These are phyloP conservation scores for Aspergillus floridensis DNA, from an alignment of 2,329 filamentous ascomycete genomes.

Conservation along the genomic window DNA sequence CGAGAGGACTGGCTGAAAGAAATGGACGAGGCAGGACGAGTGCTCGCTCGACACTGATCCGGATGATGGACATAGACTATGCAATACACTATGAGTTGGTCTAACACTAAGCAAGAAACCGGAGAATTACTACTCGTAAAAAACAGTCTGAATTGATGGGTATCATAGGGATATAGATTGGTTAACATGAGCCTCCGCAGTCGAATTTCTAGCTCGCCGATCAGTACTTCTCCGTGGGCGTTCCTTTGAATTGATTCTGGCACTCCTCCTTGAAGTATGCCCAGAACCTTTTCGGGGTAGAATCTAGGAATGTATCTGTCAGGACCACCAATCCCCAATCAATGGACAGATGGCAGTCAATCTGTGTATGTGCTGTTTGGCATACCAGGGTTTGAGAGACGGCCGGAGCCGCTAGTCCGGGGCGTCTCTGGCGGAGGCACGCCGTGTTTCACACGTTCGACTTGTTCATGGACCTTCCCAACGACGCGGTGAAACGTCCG, in stretches of 20 bases:
- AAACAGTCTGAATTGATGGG: neutral
- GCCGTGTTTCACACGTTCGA: conserved; percentile 43
- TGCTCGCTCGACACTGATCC: no score
- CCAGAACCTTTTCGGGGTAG: conserved; percentile 33
- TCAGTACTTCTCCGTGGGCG: conserved; percentile 32
- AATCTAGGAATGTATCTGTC: conserved; percentile 18
- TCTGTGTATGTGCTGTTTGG: neutral
- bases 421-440: conserved; percentile 43
- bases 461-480: conserved; percentile 41
- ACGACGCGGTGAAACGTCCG: conserved; percentile 46
- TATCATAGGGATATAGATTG: neutral
- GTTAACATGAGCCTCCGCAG: neutral
- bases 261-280: conserved; percentile 44
- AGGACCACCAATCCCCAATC: neutral
- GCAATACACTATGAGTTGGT: no score
- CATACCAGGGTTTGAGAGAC: conserved; percentile 23
- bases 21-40: no score
- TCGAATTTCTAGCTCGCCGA: neutral
- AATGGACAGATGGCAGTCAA: neutral
- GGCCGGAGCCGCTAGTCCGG: neutral
- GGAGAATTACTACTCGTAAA: neutral
- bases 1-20: no score
- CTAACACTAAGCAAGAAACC: no score
- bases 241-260: conserved; percentile 42
- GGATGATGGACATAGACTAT: no score